Evolutionary conservation across 805 yeast genomes (phyloP).

Genomic region (Sugiyamaella valdiviana): DNA sequence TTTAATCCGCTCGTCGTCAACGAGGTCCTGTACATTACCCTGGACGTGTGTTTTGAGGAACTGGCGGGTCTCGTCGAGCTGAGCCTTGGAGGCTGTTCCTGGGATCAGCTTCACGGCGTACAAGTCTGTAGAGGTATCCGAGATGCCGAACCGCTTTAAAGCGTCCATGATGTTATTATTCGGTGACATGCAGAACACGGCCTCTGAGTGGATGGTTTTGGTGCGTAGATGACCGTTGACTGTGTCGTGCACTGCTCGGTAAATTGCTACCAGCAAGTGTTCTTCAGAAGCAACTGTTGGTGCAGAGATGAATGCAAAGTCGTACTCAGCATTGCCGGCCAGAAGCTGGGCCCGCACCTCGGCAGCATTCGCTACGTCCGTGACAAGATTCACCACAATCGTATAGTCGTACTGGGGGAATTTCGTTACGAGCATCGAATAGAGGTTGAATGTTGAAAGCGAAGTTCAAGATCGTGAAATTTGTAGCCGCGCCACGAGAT

Average conservation of each 20-base stretch:
- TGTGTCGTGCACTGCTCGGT: conserved; percentile 53
- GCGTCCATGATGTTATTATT: conserved; percentile 52
- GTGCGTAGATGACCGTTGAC: conserved; percentile 49
- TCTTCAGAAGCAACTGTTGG: conserved; percentile 51
- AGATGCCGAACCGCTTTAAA: conserved; percentile 62
- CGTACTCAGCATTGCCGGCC: conserved; percentile 42
- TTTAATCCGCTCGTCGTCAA: conserved; percentile 11
- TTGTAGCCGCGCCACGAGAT: too few relatives aligned
- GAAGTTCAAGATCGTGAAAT: not conserved
- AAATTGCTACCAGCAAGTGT: conserved; percentile 55
- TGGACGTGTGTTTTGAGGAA: conserved; percentile 10
- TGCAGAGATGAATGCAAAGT: conserved; percentile 64
- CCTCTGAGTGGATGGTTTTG: conserved; percentile 62
- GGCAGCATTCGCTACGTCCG: conserved; percentile 40
- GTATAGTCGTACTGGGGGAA: conserved; percentile 40
- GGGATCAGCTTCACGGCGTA: conserved; percentile 45
- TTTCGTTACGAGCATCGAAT: conserved; percentile 3
- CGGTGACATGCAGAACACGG: conserved; percentile 63
- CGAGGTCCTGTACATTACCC: conserved; percentile 14
- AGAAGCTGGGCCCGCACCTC: conserved; percentile 42
- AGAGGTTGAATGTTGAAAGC: not conserved
- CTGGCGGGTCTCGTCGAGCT: conserved; percentile 18
- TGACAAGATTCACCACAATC: conserved; percentile 41
- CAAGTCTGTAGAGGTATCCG: conserved; percentile 40
- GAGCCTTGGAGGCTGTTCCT: conserved; percentile 12